Evolutionary conservation across 305 asterid genomes (phyloP), one percentile per base, ranked within the genome.

Genomic region (Galium porrigens): DNA sequence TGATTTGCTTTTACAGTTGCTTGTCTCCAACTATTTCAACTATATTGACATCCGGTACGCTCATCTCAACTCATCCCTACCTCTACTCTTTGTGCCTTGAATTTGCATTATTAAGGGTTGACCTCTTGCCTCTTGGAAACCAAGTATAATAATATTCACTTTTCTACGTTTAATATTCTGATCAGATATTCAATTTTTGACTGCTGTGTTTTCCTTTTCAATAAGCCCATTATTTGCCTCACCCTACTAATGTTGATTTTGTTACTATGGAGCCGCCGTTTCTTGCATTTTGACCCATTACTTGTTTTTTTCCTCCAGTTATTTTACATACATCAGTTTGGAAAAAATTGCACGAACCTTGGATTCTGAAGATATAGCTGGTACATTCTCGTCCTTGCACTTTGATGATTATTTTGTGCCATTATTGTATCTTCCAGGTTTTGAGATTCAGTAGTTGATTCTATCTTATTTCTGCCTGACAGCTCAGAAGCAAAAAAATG

Each of bases 11-110:
- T 74, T 82, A 37, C 82, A 91, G 67, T 75, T 83, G 68, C 84
- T 88, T 27, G 82, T 78, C 6, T 73, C 86, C 0, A 88, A 88
- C 74, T 88, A 91, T 77, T 87, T 88, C 76, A 77, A 66, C 71
- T 86, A 86, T 71, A 69, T 85, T 36, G 97, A 91, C 80, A 84
- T 88, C 58, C 68, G 97, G 97, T 91, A 80, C 27, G 90, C 48
- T 29, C 2, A 18, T 30, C 37, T 25, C 32, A 29, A 65, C 39
- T 67, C 42, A 46, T 49, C 12, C n/a, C 10, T 36, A 0, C 20
- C 6, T 34, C 17, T 1, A 3, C 30, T 6, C 11, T 17, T 17
- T 36, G 14, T 57, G 39, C 25, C 39, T 27, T 57, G 8, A 14
- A 15, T 58, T 56, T 27, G 18, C 8, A 5, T 56, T 29, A n/a